Conservation (phyloP, 257 asterid genomes). For the Leonotis leonurus region DNA sequence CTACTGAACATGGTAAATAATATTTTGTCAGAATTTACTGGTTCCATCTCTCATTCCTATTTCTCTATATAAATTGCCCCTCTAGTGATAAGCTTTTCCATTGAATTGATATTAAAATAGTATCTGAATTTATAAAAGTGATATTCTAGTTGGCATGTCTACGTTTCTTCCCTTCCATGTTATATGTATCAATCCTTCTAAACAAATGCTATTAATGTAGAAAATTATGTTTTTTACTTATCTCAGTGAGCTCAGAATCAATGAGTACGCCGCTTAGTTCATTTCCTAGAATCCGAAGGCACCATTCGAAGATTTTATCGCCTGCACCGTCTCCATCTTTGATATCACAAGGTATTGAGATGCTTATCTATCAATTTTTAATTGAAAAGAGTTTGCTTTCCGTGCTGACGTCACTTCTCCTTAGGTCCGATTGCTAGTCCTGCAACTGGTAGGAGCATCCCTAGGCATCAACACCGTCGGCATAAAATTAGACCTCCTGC, state of each 20-base stretch:
- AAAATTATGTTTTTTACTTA: conserved; percentile 6
- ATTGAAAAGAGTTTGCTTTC: neutral
- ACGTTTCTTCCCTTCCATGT: neutral
- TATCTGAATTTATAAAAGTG: neutral
- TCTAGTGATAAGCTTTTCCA: neutral
- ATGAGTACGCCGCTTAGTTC: conserved; percentile 37
- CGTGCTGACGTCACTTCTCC: conserved; percentile 27
- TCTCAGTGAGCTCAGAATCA: conserved; percentile 42
- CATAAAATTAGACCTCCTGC: conserved; percentile 34
- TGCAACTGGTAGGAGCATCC: conserved; percentile 31
- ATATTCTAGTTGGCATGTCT: neutral
- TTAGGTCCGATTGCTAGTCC: conserved; percentile 51
- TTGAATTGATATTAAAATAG: neutral
- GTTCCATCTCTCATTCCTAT: neutral
- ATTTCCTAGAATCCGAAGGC: conserved; percentile 26
- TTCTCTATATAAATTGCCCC: neutral
- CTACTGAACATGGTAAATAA: conserved; percentile 46
- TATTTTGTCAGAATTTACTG: neutral
- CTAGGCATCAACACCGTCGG: conserved; percentile 38
- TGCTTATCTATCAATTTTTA: conserved; percentile 2
- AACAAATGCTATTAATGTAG: neutral
- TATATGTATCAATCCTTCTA: neutral
- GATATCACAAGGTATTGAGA: conserved; percentile 44
- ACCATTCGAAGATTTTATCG: conserved; percentile 31
- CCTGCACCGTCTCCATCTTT: conserved; percentile 59